A percentile compares a stretch with the other conserved stretches of the same genome.
These are phyloP conservation scores for Penicillium malachiteum DNA, from an alignment of 495 filamentous ascomycete species.

Conservation along the genomic window DNA sequence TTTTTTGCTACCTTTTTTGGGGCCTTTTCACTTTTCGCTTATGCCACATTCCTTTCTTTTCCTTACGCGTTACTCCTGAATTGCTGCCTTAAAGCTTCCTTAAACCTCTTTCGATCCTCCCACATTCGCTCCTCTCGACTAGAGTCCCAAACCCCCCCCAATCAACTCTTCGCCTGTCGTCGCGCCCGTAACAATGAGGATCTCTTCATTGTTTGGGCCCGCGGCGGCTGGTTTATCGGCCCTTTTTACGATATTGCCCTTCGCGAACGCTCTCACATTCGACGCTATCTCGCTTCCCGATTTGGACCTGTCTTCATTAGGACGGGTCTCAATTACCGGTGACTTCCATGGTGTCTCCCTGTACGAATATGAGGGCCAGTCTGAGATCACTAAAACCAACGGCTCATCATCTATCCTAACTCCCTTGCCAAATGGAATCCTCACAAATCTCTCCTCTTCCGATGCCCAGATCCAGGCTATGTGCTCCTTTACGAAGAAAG, in stretches of 20 bases:
- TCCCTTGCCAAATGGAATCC: conserved; percentile 81
- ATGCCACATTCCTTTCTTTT: conserved; percentile 38
- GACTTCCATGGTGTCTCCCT: conserved; percentile 91
- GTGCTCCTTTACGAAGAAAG: conserved; percentile 72
- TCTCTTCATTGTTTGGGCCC: conserved; percentile 56
- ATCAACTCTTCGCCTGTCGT: conserved; percentile 37
- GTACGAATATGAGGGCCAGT: conserved; percentile 80
- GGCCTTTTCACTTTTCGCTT: no score
- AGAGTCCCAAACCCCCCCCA: conserved; percentile 4
- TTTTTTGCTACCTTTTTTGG: conserved; percentile 8
- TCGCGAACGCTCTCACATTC: conserved; percentile 59
- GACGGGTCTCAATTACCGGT: conserved; percentile 81
- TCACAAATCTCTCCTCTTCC: conserved; percentile 67
- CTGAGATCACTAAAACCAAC: conserved; percentile 65
- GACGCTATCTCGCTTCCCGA: conserved; percentile 69
- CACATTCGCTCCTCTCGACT: conserved; percentile 13
- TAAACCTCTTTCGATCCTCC: conserved; percentile 9
- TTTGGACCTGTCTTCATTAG: conserved; percentile 77
- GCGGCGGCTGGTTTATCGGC: conserved; percentile 50
- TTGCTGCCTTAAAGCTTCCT: conserved; percentile 15
- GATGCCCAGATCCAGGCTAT: conserved; percentile 83
- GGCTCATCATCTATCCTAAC: conserved; percentile 79
- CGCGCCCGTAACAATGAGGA: conserved; percentile 52
- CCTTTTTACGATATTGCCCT: conserved; percentile 41
- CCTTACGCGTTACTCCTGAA: conserved; percentile 28